Evolutionary conservation across 2,329 filamentous ascomycete genomes (phyloP).

Genomic region (Botrytis porri): DNA sequence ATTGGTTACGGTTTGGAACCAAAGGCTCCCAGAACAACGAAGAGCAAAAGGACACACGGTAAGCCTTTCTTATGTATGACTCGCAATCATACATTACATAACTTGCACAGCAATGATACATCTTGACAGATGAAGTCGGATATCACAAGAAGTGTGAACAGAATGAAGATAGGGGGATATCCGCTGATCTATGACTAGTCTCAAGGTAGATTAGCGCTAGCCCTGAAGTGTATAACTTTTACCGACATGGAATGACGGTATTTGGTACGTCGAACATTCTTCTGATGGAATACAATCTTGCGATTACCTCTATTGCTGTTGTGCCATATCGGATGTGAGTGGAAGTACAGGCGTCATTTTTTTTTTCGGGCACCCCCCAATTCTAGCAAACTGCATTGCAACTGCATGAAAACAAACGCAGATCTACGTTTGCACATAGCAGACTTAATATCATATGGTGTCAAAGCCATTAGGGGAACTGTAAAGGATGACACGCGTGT

Average conservation of each 20-base stretch:
- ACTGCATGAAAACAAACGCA: neutral
- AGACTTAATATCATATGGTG: neutral
- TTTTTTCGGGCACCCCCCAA: neutral
- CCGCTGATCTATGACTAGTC: neutral
- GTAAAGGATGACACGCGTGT: neutral
- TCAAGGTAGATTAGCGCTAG: neutral
- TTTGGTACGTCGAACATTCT: neutral
- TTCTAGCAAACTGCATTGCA: neutral
- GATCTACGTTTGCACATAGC: neutral
- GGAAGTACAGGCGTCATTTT: neutral
- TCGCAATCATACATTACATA: too few relatives aligned
- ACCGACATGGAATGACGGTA: neutral
- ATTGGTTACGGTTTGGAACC: neutral
- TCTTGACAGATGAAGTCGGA: neutral
- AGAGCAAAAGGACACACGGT: neutral
- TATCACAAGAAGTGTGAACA: neutral
- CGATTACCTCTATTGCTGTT: neutral
- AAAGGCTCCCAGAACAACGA: neutral
- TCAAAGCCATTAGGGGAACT: neutral
- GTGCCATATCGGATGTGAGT: neutral
- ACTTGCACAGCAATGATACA: neutral
- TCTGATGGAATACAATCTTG: neutral
- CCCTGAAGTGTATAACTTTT: neutral
- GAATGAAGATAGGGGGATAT: neutral
- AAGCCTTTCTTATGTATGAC: neutral